Conservation (phyloP, 495 filamentous ascomycete species). For the Xylaria nigripes region DNA sequence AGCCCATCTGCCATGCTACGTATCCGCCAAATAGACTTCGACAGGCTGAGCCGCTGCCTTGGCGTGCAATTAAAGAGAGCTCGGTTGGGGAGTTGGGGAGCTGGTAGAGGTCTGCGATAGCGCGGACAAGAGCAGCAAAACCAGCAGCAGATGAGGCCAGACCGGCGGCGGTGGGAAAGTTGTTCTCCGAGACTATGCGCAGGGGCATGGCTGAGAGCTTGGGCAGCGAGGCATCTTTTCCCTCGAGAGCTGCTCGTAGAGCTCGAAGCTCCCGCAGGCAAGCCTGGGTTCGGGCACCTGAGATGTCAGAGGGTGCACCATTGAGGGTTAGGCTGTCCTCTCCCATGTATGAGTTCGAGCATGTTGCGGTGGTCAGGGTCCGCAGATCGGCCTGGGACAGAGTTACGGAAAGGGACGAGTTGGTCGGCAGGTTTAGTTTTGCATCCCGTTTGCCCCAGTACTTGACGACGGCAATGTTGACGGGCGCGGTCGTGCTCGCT, state of each 20-base stretch:
- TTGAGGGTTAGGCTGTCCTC: constrained; percentile 78
- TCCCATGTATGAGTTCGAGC: constrained; percentile 63
- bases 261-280: constrained; percentile 79
- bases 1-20: constrained; percentile 82
- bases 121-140: constrained; percentile 88
- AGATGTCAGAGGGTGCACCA: constrained; percentile 70
- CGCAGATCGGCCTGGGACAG: constrained; percentile 89
- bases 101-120: constrained; percentile 85
- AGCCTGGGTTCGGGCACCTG: constrained; percentile 78
- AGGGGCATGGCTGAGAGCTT: constrained; percentile 67
- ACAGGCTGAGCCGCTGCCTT: constrained; percentile 91
- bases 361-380: constrained; percentile 92
- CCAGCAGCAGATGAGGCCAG: constrained; percentile 88
- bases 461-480: constrained; percentile 99
- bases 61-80: constrained; percentile 82
- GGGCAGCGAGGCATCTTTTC: constrained; percentile 59
- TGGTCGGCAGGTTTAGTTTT: constrained; percentile 90
- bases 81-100: constrained; percentile 69
- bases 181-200: constrained; percentile 85
- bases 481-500: constrained; percentile 90
- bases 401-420: constrained; percentile 92
- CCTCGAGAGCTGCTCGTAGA: constrained; percentile 67
- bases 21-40: constrained; percentile 89
- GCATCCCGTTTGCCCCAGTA: constrained; percentile 98
- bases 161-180: constrained; percentile 98